Percentiles rank a stretch among this genome's conserved stretches.
phyloP scores from a whole-genome alignment of 306 rosid genomes.

The Herpetospermum pedunculosum region DNA sequence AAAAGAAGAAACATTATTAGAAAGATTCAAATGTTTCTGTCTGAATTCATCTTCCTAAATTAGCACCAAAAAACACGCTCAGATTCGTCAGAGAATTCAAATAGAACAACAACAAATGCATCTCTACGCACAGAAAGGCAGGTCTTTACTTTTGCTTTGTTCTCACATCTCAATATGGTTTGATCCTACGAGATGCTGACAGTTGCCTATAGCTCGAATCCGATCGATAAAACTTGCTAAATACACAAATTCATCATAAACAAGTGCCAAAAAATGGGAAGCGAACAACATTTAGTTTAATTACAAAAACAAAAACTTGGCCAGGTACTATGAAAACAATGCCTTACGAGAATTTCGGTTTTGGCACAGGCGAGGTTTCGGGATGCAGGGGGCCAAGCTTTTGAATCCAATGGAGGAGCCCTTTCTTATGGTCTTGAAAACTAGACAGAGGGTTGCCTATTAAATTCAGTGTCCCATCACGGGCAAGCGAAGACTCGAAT shows the following conservation, averaged over 20 bases:
- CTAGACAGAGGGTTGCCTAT: constrained; percentile 17
- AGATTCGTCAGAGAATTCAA: background rate
- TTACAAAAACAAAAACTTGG: background rate
- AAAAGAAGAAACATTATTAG: no score
- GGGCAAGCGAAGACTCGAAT: constrained; percentile 56
- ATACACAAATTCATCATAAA: constrained; percentile 1
- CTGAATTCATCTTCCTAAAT: no score
- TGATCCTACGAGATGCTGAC: background rate
- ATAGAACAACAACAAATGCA: background rate
- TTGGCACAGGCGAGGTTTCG: constrained; percentile 37
- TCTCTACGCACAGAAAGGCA: background rate
- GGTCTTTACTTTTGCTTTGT: background rate
- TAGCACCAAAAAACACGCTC: no score
- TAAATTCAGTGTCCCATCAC: constrained; percentile 50
- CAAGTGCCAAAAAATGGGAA: background rate
- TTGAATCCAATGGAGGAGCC: constrained; percentile 81
- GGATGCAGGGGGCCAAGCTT: constrained; percentile 67
- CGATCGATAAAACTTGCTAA: background rate
- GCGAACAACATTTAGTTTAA: background rate
- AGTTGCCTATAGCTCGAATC: background rate
- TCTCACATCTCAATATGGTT: background rate
- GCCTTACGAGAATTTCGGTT: constrained; percentile 68
- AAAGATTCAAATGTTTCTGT: no score
- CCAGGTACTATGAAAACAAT: constrained; percentile 20
- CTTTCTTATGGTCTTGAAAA: constrained; percentile 75